These are phyloP conservation scores for Ogataea salicorniae DNA, from an alignment of 805 yeast species.

Conservation along the genomic window DNA sequence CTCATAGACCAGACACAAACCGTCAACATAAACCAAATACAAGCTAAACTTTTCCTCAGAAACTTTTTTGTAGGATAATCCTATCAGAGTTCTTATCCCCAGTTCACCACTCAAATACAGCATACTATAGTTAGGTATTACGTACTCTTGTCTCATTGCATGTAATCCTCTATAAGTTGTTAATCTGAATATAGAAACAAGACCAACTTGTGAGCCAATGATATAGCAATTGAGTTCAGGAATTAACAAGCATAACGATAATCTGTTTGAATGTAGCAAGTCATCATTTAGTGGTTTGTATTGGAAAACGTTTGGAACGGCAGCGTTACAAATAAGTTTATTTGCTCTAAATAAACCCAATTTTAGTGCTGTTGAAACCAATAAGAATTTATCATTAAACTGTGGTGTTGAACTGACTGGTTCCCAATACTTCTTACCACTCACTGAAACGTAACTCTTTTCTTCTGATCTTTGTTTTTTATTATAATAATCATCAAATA, in stretches of 20 bases:
- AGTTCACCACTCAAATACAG: slow-evolving; percentile 17
- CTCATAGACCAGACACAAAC: slow-evolving; percentile 22
- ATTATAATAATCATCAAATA: slow-evolving; percentile 26
- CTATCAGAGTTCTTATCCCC: slow-evolving; percentile 21
- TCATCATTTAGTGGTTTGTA: slow-evolving; percentile 34
- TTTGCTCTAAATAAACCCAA: slow-evolving; percentile 42
- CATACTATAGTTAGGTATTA: slow-evolving; percentile 31
- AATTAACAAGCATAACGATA: slow-evolving; percentile 29
- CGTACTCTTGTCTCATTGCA: slow-evolving; percentile 39
- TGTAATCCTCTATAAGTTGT: slow-evolving; percentile 38
- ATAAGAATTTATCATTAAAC: slow-evolving; percentile 28
- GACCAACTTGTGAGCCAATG: slow-evolving; percentile 40
- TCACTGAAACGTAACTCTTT: slow-evolving; percentile 21
- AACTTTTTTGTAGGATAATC: slow-evolving; percentile 16
- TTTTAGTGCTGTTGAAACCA: slow-evolving; percentile 41
- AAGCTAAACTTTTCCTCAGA: slow-evolving; percentile 10
- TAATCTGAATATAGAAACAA: slow-evolving; percentile 37
- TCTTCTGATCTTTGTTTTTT: slow-evolving; percentile 16
- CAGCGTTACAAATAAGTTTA: slow-evolving; percentile 42
- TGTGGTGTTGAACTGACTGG: slow-evolving; percentile 13
- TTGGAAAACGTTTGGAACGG: slow-evolving; percentile 38
- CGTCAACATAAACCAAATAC: slow-evolving; percentile 24
- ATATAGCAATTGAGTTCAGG: slow-evolving; percentile 38
- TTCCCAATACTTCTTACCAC: slow-evolving; percentile 28
- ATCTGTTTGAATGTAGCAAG: slow-evolving; percentile 22